phyloP scores from a whole-genome alignment of 106 monocot species.

The Acorus calamus region DNA sequence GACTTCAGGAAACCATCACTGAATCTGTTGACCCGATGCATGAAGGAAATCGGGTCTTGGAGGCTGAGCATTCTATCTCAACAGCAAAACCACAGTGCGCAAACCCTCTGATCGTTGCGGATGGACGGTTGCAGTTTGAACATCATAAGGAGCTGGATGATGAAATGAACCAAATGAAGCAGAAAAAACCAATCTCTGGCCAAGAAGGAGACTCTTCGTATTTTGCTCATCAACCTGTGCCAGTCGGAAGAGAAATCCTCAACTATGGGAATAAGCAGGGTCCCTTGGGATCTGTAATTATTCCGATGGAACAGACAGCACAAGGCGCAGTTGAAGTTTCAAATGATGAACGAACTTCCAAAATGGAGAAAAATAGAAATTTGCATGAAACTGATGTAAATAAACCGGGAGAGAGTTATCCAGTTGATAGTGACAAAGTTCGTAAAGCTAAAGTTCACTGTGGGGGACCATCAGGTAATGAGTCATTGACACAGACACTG shows the following conservation, averaged over 20 bases:
- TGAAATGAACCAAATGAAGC: conserved; percentile 17
- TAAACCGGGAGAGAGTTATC: conserved; percentile 13
- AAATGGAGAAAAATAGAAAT: conserved; percentile 10
- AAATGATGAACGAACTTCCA: conserved; percentile 6
- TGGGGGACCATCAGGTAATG: conserved; percentile 14
- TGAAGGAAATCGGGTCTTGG: conserved; percentile 31
- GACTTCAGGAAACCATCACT: conserved; percentile 39
- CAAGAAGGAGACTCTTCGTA: conserved; percentile 12
- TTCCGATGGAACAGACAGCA: neutral
- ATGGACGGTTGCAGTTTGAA: conserved; percentile 39
- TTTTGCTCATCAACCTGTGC: conserved; percentile 1
- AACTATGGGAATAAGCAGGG: conserved; percentile 3
- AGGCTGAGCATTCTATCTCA: conserved; percentile 20
- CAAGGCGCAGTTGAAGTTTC: conserved; percentile 3
- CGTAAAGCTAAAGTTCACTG: conserved; percentile 9
- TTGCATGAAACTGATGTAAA: conserved; percentile 12
- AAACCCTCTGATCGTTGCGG: conserved; percentile 26
- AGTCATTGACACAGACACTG: conserved; percentile 10
- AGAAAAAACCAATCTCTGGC: conserved; percentile 9
- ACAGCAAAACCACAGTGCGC: conserved; percentile 24
- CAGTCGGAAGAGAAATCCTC: neutral
- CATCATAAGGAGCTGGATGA: conserved; percentile 39
- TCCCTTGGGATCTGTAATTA: neutral
- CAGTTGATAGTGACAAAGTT: conserved; percentile 11
- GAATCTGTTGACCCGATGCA: conserved; percentile 40